Conservation (phyloP, 2,329 filamentous ascomycete genomes). For the Lasiodiplodia sp. region DNA sequence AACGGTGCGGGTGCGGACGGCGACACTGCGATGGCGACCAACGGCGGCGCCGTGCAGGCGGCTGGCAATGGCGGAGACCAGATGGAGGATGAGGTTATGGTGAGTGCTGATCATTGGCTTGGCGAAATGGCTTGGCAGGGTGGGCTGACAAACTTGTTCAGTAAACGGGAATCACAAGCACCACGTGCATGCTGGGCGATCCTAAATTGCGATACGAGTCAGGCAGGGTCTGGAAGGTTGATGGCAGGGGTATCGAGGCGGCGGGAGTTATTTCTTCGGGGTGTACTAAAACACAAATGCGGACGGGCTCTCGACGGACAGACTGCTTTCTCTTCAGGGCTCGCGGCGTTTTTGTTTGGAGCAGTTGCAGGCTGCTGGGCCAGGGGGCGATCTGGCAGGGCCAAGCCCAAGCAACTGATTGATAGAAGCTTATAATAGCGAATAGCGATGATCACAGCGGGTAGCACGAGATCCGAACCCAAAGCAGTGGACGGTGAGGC, state of each 20-base stretch:
- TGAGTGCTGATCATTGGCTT: constrained; percentile 32
- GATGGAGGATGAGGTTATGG: constrained; percentile 51
- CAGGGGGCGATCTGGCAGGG: neutral
- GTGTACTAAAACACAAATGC: constrained; percentile 25
- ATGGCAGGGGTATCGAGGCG: constrained; percentile 4
- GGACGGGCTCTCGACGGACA: constrained; percentile 12
- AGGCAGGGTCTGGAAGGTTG: constrained; percentile 18
- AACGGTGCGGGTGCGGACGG: constrained; percentile 54
- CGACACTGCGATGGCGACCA: constrained; percentile 53
- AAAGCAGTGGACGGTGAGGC: constrained; percentile 2
- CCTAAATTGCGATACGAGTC: constrained; percentile 27
- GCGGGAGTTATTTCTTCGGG: constrained; percentile 12
- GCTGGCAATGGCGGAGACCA: constrained; percentile 49
- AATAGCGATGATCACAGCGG: constrained; percentile 19
- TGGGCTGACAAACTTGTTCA: constrained; percentile 28
- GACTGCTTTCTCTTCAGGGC: constrained; percentile 22
- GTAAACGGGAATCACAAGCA: constrained; percentile 26
- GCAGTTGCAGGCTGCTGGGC: constrained; percentile 15
- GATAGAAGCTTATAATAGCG: constrained; percentile 27
- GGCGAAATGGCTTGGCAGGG: constrained; percentile 5
- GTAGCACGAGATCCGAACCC: constrained; percentile 1
- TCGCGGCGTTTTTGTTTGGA: constrained; percentile 25
- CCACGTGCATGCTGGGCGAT: constrained; percentile 18
- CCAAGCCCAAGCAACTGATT: constrained; percentile 19
- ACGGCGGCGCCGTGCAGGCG: constrained; percentile 54